Evolutionary conservation across 345 rosid genomes (phyloP), one percentile per base, ranked within the genome.

Genomic region (Pugionium cornutum): DNA sequence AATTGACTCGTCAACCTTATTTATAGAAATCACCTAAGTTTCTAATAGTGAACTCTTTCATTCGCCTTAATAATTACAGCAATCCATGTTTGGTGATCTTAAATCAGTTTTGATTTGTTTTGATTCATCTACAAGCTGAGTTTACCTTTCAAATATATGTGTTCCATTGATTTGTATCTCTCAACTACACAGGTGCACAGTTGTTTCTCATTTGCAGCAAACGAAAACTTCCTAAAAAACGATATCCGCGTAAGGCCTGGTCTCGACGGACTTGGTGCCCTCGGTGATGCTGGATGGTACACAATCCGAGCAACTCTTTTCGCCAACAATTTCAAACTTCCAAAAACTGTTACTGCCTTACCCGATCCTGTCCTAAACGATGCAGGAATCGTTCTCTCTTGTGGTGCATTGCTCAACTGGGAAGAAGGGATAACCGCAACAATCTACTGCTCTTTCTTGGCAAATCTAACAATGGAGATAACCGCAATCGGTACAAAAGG

Each of bases 241-340:
- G 85, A 89, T 73, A 82, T 84, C 37, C 86, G 92, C n/a, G 95
- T 89, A 18, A 89, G 87, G 79, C 91, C 92, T 26, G 86, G 87
- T 50, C 96, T 92, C 0, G 96, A 92, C 42, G 81, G 82, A 7
- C 95, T 83, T 2, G 98, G 98, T 26, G 82, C 92, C 4, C 89
- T 92, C 0, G 98, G 96, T 5, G 98, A 92, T 50, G 77, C 82
- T n/a, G 96, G 98, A 29, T 92, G 98, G 98, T 92, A 92, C 64
- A 66, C 84, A 44, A 73, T 84, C 64, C 75, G 88, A 69, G 75
- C 88, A 30, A 72, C 74, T 71, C 76, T 92, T 51, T 82, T 82
- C 69, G 86, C 70, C 2, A 78, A 78, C 55, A 77, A 83, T 68
- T 87, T 83, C 62, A 78, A 89, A 55, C 82, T 89, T 29, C 98